Percentiles rank a stretch among this genome's conserved stretches.
Evolutionary conservation across 169 alveolate species (phyloP).

Genomic region (Plasmodium malariae): DNA sequence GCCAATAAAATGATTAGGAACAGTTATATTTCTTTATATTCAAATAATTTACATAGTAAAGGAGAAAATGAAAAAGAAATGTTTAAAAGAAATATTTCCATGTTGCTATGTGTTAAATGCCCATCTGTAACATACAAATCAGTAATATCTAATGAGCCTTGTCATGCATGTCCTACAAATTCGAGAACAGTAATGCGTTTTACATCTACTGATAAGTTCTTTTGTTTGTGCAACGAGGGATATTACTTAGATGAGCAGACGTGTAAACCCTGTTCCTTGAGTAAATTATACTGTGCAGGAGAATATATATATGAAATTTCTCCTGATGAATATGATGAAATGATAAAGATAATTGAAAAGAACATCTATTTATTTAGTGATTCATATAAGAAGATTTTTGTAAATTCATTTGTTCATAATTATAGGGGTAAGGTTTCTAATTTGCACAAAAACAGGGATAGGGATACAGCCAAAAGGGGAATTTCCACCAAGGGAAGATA

Average conservation of each 20-base stretch:
- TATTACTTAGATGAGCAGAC: conserved; percentile 81
- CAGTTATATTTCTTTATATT: conserved; percentile 33
- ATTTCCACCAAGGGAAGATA: no score
- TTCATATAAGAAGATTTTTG: conserved; percentile 10
- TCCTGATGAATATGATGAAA: conserved; percentile 10
- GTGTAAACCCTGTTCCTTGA: conserved; percentile 86
- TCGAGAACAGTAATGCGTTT: conserved; percentile 77
- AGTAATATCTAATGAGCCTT: conserved; percentile 84
- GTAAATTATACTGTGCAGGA: conserved; percentile 86
- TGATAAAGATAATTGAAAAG: not conserved
- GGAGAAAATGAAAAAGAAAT: not conserved
- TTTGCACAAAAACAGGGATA: not conserved
- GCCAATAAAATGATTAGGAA: not conserved
- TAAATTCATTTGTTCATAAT: conserved; percentile 9
- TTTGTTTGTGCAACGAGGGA: conserved; percentile 88
- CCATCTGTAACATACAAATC: conserved; percentile 83
- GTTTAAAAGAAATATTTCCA: not conserved
- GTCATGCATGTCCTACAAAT: conserved; percentile 84
- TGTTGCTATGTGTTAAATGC: conserved; percentile 79
- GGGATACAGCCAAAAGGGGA: no score
- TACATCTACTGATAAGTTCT: conserved; percentile 83
- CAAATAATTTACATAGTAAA: not conserved
- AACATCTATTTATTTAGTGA: not conserved
- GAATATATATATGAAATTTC: conserved; percentile 73
- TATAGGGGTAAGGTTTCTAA: conserved; percentile 1